Conservation (phyloP, 495 filamentous ascomycete species). For the Podospora anserina region DNA sequence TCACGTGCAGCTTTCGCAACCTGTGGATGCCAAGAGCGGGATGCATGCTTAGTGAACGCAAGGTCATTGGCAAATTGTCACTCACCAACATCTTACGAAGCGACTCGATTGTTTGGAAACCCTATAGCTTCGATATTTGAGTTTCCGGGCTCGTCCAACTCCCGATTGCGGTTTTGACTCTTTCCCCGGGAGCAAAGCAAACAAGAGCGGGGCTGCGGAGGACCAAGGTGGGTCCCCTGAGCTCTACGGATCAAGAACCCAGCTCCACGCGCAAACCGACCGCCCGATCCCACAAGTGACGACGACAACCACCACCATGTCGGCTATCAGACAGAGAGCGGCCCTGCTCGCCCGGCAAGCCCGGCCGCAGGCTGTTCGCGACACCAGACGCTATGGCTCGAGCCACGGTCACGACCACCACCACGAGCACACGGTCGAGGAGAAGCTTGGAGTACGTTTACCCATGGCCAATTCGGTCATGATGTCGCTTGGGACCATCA, state of each 20-base stretch:
- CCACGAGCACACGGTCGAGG: conserved; percentile 40
- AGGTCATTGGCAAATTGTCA: conserved; percentile 20
- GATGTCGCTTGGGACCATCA: background rate
- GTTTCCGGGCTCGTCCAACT: background rate
- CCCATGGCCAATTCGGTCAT: background rate
- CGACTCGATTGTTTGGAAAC: background rate
- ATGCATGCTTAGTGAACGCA: conserved; percentile 9
- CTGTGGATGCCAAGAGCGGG: conserved; percentile 17
- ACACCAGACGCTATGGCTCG: conserved; percentile 45
- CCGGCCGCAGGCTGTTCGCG: conserved; percentile 30
- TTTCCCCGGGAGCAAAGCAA: background rate
- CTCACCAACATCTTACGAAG: conserved; percentile 14
- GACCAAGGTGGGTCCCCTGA: conserved; percentile 11
- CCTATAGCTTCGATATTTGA: background rate
- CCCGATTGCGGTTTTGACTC: background rate
- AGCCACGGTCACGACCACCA: conserved; percentile 35
- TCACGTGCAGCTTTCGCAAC: conserved; percentile 21
- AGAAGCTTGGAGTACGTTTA: conserved; percentile 45
- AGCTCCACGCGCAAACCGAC: conserved; percentile 17
- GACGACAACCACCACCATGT: conserved; percentile 36
- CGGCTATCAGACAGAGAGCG: conserved; percentile 44
- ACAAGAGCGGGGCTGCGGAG: conserved; percentile 10
- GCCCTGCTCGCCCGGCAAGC: conserved; percentile 37
- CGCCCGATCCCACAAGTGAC: conserved; percentile 5
- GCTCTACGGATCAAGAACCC: conserved; percentile 15